Evolutionary conservation across 768 basidiomycete genomes (phyloP).

Genomic region (Steccherinum ochraceum): DNA sequence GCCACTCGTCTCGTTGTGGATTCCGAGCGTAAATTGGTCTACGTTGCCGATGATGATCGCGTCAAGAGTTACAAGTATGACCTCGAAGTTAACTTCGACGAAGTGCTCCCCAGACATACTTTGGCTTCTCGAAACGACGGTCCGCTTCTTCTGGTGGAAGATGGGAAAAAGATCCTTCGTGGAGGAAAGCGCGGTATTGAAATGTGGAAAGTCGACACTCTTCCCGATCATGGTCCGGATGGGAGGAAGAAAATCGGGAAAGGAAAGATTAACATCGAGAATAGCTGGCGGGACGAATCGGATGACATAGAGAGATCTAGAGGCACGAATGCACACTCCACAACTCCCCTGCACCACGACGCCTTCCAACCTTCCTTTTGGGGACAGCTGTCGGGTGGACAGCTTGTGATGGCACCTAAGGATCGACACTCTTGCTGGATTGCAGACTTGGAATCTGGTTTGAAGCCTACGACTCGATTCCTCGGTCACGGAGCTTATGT

Average conservation of each 20-base stretch:
- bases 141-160: slow-evolving; percentile 25
- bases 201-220: slow-evolving; percentile 30
- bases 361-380: background rate
- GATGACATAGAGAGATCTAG: slow-evolving; percentile 5
- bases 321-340: slow-evolving; percentile 3
- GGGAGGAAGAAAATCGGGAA: slow-evolving; percentile 3
- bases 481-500: slow-evolving; percentile 33
- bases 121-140: slow-evolving; percentile 22
- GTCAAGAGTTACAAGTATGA: slow-evolving; percentile 29
- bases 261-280: slow-evolving; percentile 3
- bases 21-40: slow-evolving; percentile 30
- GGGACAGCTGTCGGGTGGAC: background rate
- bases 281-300: slow-evolving; percentile 3
- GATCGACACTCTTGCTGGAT: slow-evolving; percentile 5
- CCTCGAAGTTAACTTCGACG: background rate
- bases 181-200: slow-evolving; percentile 27
- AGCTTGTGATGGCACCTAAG: background rate
- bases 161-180: slow-evolving; percentile 22
- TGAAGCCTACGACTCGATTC: slow-evolving; percentile 25
- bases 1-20: slow-evolving; percentile 22
- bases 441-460: slow-evolving; percentile 31
- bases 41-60: slow-evolving; percentile 27
- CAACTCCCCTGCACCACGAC: background rate
- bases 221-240: slow-evolving; percentile 8
- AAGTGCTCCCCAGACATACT: slow-evolving; percentile 21